Evolutionary conservation across 129 eudicot genomes (phyloP), one percentile per base, ranked within the genome.

Genomic region (Saposhnikovia divaricata): DNA sequence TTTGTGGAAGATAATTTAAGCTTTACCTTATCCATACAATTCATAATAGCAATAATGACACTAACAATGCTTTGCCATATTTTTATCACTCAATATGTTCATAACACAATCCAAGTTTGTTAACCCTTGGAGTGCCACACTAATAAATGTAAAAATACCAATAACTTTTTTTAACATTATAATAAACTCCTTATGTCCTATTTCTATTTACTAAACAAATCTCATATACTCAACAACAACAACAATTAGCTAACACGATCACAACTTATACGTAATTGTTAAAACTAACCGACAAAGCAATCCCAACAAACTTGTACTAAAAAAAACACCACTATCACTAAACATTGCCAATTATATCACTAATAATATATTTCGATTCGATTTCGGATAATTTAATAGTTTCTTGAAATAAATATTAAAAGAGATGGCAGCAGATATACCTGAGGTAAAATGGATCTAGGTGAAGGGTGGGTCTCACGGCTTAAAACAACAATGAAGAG

Each of bases 401-500:
- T 3, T 47, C 48, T 47, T 13, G 16, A 12, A 47, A 47, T 11
- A 47, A 47, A 47, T 47, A 47, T 69, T 1, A 55, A 23, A 55
- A 55, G 66, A 57, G 66, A 63, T 63, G 18, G 27, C 65, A 55
- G 65, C 12, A 38, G 15, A 46, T 51, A 31, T 43, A 93, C 98
- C 98, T 91, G 88, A 31, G 87, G 57, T 50, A 84, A 61, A 6
- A 78, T 86, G 69, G 95, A 90, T 89, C 86, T 87, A 40, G 93
- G 85, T 57, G 88, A 78, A 77, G 93, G 93, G 45, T 80, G 89
- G 10, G 75, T 84, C 70, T 89, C 98, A 51, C 88, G 86, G 79
- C 93, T 91, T 7, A 91, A 78, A 50, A 93, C 83, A 79, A 93
- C 89, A 83, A 93, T 85, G 57, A 89, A 83, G 31, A 93, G 79